phyloP scores from a whole-genome alignment of 2,329 filamentous ascomycete genomes.

The Orbilia blumenaviensis region DNA sequence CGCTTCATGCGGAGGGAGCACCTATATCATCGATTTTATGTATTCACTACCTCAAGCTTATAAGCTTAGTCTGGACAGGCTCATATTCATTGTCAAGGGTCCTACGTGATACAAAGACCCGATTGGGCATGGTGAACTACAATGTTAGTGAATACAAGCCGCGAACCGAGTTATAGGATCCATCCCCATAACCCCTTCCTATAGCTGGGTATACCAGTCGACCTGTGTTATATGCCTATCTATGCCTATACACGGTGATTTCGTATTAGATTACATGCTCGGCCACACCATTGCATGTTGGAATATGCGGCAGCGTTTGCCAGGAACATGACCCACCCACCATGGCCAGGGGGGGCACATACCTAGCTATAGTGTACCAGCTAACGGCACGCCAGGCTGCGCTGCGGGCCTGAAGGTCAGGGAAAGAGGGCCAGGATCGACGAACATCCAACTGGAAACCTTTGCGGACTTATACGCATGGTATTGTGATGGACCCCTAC shows the following conservation, averaged over 20 bases:
- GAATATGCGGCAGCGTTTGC: constrained; percentile 10
- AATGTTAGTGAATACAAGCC: neutral
- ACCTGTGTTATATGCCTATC: no score
- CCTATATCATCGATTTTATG: constrained; percentile 25
- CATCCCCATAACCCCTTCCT: constrained; percentile 15
- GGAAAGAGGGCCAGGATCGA: no score
- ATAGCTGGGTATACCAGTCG: no score
- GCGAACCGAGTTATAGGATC: neutral
- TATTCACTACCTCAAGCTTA: constrained; percentile 14
- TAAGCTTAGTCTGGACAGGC: no score
- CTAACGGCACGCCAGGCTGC: constrained; percentile 16
- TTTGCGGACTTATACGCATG: neutral
- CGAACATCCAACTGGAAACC: neutral
- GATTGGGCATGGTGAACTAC: constrained; percentile 20
- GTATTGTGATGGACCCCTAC: neutral
- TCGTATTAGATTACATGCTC: no score
- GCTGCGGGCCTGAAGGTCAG: neutral
- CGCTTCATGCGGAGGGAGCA: neutral
- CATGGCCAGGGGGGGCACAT: neutral
- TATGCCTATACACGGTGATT: no score
- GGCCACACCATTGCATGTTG: neutral
- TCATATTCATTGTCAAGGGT: constrained; percentile 1
- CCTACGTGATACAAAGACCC: neutral
- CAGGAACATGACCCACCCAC: constrained; percentile 32
- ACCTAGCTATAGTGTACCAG: no score